A percentile compares a stretch with the other conserved stretches of the same genome.
Conservation (phyloP, 176 grass and related monocot species). For the Ampelocalamus luodianensis region DNA sequence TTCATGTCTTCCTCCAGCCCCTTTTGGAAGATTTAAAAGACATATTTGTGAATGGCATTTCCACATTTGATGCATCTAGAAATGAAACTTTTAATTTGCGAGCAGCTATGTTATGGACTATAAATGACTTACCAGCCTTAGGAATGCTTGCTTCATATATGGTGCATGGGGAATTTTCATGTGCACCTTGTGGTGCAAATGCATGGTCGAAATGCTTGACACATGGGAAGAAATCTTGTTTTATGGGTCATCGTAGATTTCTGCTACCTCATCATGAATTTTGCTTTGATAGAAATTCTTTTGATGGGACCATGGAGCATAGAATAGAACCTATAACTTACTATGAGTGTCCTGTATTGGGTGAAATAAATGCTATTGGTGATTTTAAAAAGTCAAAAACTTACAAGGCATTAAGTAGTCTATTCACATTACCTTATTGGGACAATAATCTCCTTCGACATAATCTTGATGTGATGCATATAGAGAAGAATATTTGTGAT, state of each 20-base stretch:
- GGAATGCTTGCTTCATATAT: constrained; percentile 11
- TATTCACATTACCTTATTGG: too few relatives aligned
- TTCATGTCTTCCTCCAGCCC: too few relatives aligned
- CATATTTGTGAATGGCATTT: too few relatives aligned
- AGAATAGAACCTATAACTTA: background rate
- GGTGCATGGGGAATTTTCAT: constrained; percentile 4
- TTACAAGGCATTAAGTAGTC: too few relatives aligned
- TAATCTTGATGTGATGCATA: background rate
- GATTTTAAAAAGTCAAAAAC: background rate
- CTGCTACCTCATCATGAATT: background rate
- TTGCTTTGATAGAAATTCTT: background rate
- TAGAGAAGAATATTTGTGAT: too few relatives aligned
- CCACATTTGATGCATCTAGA: too few relatives aligned
- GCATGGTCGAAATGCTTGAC: background rate
- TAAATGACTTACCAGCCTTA: background rate
- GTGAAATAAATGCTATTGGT: background rate
- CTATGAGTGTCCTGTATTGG: background rate
- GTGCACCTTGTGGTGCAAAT: background rate
- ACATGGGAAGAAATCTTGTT: constrained; percentile 6
- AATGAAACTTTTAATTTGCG: too few relatives aligned
- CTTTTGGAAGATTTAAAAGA: too few relatives aligned
- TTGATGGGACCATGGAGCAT: background rate
- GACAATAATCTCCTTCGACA: too few relatives aligned
- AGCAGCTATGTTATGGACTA: background rate
- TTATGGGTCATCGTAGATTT: background rate